phyloP scores from a whole-genome alignment of 257 asterid species.

The Plantago elongata region DNA sequence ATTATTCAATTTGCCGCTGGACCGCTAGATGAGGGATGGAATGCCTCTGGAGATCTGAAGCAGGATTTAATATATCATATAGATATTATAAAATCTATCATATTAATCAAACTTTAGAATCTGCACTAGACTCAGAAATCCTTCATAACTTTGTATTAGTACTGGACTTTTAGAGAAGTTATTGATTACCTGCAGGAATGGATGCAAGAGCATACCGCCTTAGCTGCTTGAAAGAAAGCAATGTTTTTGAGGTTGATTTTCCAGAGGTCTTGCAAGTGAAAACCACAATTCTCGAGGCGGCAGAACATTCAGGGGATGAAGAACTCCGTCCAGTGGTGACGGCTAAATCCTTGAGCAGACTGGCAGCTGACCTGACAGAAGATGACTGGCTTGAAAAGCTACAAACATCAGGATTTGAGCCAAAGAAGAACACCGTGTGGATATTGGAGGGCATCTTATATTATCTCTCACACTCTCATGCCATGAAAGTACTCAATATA shows the following conservation, averaged over 20 bases:
- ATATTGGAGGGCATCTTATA: slow-evolving; percentile 83
- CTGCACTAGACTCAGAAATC: too few relatives aligned
- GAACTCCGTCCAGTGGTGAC: slow-evolving; percentile 51
- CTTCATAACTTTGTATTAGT: background rate
- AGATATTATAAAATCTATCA: too few relatives aligned
- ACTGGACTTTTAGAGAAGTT: slow-evolving; percentile 15
- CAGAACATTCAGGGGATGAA: slow-evolving; percentile 45
- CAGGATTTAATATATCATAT: too few relatives aligned
- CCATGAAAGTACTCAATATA: slow-evolving; percentile 61
- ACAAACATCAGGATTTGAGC: slow-evolving; percentile 68
- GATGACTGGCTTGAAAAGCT: slow-evolving; percentile 92
- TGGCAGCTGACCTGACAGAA: slow-evolving; percentile 80
- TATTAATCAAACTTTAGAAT: too few relatives aligned
- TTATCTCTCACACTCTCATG: slow-evolving; percentile 67
- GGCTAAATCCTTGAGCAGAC: slow-evolving; percentile 76
- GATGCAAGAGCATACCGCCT: slow-evolving; percentile 89
- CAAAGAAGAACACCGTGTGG: slow-evolving; percentile 71
- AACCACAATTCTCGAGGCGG: slow-evolving; percentile 67
- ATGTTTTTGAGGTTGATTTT: slow-evolving; percentile 79
- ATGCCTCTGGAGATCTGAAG: too few relatives aligned
- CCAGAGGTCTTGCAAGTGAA: slow-evolving; percentile 75
- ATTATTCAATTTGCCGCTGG: too few relatives aligned
- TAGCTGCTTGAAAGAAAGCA: slow-evolving; percentile 74
- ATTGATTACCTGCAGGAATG: slow-evolving; percentile 67
- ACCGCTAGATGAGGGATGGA: too few relatives aligned